Evolutionary conservation across 2,329 filamentous ascomycete genomes (phyloP).

Genomic region (Sordariomycetes sp.): DNA sequence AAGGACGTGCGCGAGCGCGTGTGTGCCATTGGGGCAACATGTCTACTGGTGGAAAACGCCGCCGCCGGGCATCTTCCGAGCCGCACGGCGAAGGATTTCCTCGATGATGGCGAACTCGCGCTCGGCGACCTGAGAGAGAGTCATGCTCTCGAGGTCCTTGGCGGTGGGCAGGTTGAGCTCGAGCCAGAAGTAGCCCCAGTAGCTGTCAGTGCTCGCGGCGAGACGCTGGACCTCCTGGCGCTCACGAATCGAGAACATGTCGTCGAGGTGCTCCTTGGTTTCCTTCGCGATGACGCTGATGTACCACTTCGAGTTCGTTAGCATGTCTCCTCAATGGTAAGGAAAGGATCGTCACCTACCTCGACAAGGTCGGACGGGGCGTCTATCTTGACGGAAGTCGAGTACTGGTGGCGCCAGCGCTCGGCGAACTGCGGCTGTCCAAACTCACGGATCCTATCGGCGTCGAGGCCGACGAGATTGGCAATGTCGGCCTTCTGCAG

Average conservation of each 20-base stretch:
- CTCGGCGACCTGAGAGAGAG: conserved; percentile 31
- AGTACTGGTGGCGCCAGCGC: conserved; percentile 41
- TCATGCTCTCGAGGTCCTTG: conserved; percentile 32
- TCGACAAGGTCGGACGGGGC: conserved; percentile 42
- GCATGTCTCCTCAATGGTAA: background rate
- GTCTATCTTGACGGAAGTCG: conserved; percentile 36
- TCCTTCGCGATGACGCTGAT: conserved; percentile 43
- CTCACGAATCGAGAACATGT: conserved; percentile 27
- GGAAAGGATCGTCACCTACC: conserved; percentile 24
- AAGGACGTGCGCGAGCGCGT: background rate
- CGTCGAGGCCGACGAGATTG: conserved; percentile 23
- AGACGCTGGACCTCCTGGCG: conserved; percentile 24
- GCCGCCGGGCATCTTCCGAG: background rate
- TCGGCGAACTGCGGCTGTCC: conserved; percentile 36
- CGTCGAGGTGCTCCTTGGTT: conserved; percentile 26
- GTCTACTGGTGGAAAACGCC: background rate
- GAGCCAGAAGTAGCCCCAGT: conserved; percentile 43
- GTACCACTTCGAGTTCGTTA: conserved; percentile 36
- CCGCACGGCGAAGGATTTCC: conserved; percentile 31
- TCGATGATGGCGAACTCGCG: conserved; percentile 40
- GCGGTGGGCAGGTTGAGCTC: conserved; percentile 32
- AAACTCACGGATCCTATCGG: conserved; percentile 22
- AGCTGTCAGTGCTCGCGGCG: conserved; percentile 22
- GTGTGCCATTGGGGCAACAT: background rate
- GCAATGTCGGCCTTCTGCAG: conserved; percentile 51